phyloP scores from a whole-genome alignment of 2,329 filamentous ascomycete species.

The Aureobasidium sp. region DNA sequence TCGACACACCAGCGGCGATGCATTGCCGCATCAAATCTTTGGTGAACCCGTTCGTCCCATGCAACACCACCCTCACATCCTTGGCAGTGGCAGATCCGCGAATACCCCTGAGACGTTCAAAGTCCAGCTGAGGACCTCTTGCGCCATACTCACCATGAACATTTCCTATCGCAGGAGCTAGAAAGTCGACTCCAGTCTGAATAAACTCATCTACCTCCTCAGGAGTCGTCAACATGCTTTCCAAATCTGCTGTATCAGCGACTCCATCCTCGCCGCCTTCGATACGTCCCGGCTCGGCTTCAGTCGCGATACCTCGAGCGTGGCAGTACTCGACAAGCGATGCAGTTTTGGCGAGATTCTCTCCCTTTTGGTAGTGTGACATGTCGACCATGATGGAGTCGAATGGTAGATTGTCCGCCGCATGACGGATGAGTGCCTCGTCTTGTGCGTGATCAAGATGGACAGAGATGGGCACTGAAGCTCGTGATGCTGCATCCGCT shows the following conservation, averaged over 20 bases:
- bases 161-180: constrained; percentile 30
- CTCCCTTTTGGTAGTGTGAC: constrained; percentile 29
- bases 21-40: constrained; percentile 49
- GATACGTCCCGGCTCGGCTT: constrained; percentile 29
- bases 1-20: constrained; percentile 48
- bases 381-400: constrained; percentile 32
- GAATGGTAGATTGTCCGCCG: constrained; percentile 23
- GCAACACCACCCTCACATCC: constrained; percentile 48
- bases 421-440: constrained; percentile 22
- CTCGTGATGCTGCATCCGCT: constrained; percentile 21
- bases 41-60: constrained; percentile 52
- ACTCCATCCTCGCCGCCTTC: constrained; percentile 31
- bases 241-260: constrained; percentile 25
- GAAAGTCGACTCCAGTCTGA: constrained; percentile 26
- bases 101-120: constrained; percentile 46
- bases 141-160: constrained; percentile 42
- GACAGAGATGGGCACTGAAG: constrained; percentile 25
- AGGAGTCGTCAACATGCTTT: constrained; percentile 25
- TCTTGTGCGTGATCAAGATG: constrained; percentile 28
- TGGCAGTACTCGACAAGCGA: constrained; percentile 27
- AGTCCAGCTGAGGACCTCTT: constrained; percentile 54
- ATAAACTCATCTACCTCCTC: constrained; percentile 28
- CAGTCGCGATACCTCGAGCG: constrained; percentile 26
- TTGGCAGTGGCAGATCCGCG: constrained; percentile 42
- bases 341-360: constrained; percentile 27